Evolutionary conservation across 345 rosid genomes (phyloP), one percentile per base, ranked within the genome.

Genomic region (Mercurialis annua): DNA sequence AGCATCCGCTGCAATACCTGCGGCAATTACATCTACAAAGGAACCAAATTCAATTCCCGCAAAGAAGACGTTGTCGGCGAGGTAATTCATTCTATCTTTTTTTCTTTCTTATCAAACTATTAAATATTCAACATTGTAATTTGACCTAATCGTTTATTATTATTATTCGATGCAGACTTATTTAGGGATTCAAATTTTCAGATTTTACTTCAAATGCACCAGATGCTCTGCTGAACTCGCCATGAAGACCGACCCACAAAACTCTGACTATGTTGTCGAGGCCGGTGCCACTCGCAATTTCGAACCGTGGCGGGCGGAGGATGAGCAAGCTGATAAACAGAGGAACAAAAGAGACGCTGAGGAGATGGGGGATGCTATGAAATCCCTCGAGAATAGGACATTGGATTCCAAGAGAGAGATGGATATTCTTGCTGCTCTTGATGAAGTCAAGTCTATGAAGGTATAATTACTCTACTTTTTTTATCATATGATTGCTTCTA

Each of bases 291-390:
- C 87, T 0, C 73, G 98, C 34, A 94, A 94, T 77, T 94, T 83
- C 26, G 99, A 94, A 70, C 99, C 99, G 23, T 91, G 99, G 99
- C 92, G 98, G 50, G 91, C 87, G 0, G 89, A 81, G 76, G 99
- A 94, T 61, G 99, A 87, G 91, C 90, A 59, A 71, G 72, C 66
- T 14, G 96, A 92, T 21, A 73, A 68, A 57, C 83, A 79, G 72
- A 87, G 72, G 27, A 80, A 20, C 72, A 89, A 82, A 72, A 77
- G 97, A 68, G 92, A 80, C 36, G 86, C 86, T 4, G 97, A 94
- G 67, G 99, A 91, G 81, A 82, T 86, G 92, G 98, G 98, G 17
- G 97, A 94, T 77, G 97, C 97, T 0, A 94, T 94, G 99, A 94
- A 87, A 71, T 83, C 99, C 2, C 64, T 94, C 82, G 96, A 91